phyloP scores from a whole-genome alignment of 192 early-diverging fungal species.

The Rhizophagus sp. region DNA sequence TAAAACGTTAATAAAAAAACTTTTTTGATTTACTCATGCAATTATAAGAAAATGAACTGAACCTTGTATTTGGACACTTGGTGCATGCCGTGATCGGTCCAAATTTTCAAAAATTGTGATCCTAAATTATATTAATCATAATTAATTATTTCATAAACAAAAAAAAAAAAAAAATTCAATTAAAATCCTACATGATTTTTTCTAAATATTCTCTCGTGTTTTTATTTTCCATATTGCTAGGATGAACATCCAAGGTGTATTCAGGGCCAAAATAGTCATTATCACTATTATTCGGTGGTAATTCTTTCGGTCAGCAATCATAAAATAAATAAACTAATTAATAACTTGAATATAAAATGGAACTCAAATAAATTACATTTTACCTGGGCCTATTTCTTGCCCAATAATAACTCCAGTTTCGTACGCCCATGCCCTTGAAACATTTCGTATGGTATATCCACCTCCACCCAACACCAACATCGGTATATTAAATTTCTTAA shows the following conservation, averaged over 20 bases:
- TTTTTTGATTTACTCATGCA: not conserved
- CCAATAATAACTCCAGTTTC: slow-evolving; percentile 87
- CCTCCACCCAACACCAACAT: slow-evolving; percentile 94
- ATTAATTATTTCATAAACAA: not conserved
- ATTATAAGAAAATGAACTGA: not conserved
- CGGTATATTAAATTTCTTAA: slow-evolving; percentile 89
- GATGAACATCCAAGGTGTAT: slow-evolving; percentile 79
- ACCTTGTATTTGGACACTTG: slow-evolving; percentile 83
- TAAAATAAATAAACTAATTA: not conserved
- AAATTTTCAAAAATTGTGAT: slow-evolving; percentile 62
- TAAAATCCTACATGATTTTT: slow-evolving; percentile 2
- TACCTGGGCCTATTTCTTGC: slow-evolving; percentile 30
- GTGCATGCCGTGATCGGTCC: slow-evolving; percentile 68
- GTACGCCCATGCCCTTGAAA: slow-evolving; percentile 92
- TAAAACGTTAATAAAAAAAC: not conserved
- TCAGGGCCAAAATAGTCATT: slow-evolving; percentile 91
- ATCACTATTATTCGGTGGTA: not conserved
- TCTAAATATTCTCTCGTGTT: slow-evolving; percentile 68
- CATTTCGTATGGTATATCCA: slow-evolving; percentile 97
- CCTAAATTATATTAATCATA: slow-evolving; percentile 17
- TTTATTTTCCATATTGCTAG: slow-evolving; percentile 83
- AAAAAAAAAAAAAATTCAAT: not conserved
- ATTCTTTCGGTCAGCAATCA: not conserved
- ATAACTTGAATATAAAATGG: not conserved
- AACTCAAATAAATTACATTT: not conserved